Evolutionary conservation across 1,284 basidiomycete species (phyloP), one percentile per base, ranked within the genome.

Genomic region (Cronartium ribicola): DNA sequence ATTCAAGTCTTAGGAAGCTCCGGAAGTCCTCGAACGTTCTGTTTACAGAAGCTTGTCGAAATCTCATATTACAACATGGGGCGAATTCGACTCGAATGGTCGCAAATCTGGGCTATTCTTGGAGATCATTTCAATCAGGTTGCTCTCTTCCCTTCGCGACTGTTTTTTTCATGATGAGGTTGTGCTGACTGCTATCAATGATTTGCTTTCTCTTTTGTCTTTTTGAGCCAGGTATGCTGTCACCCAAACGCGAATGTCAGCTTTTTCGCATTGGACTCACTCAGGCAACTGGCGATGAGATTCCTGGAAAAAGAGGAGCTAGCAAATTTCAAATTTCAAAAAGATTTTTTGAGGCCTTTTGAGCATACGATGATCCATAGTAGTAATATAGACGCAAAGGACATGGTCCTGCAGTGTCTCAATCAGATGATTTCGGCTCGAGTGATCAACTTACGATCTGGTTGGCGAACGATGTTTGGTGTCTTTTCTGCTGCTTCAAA

Each of bases 41-140:
- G 94, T 82, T 84, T 99, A 77, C 96, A 98, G 82, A 99, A 98
- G 83, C 85, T 99, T 61, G 96, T 99, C 63, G 96, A 99, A 81
- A 99, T 99, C 77, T 96, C 94, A 29, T 99, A 99, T 83, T 99
- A 99, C 84, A 99, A 99, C 83, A 99, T 99, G 96, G 89, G 86
- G 76, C 90, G 96, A 75, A 99, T 99, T 81, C 91, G 96, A 82
- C 84, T 99, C 75, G 96, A 99, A 81, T 99, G 96, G 96, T 94
- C 92, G 3, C 91, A 93, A 82, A 86, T 99, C 77, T 99, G 97
- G 97, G 88, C 90, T 76, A 98, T 98, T 75, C 85, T 99, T 20
- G 96, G 96, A 63, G 94, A 97, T 81, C 96, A 99, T 83, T 98
- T 99, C 83, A 98, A 99, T 81, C 91, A 97, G 83, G 92, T 92